Evolutionary conservation across 179 eudicot species (phyloP), one percentile per base, ranked within the genome.

Genomic region (Silene noctiflora): DNA sequence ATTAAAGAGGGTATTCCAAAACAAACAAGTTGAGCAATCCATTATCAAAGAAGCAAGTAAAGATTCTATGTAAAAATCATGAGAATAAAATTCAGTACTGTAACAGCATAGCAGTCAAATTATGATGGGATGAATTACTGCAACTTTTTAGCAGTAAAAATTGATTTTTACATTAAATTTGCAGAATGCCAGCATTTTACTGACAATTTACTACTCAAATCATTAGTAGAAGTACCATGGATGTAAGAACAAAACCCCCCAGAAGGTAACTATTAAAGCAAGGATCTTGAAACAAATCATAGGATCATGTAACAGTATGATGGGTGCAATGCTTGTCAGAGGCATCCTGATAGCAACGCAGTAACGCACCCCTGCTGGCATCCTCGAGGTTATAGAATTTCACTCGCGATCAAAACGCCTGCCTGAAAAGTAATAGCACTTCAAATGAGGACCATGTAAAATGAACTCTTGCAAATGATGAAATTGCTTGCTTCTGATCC

Each of bases 281-380:
- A 27, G 29, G 29, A 39, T 39, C 46, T 39, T 39, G 11, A 39
- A 39, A 39, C 46, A 6, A 7, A 6, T 39, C 46, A 39, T 88
- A 3, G 97, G 90, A 58, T 94, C 98, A 4, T 84, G 72, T 75
- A 94, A 80, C 76, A 94, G 72, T 71, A 88, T 81, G 59, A 94
- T 96, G 9, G 94, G 97, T 16, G 98, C 98, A 24, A 94, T 78
- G 74, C 96, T 92, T 17, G 98, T 92, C 35, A 92, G 75, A 3
- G 98, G 98, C 39, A 94, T 94, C 83, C 98, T 84, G 20, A 94
- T 86, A 4, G 98, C 88, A 69, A n/a, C n/a, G n/a, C n/a, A n/a
- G n/a, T 94, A 92, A 4, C 92, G 90, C 1, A 92, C 89, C 75
- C 98, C 98, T 11, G 98, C 90, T 21, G 92, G 78, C 81, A 94